Evolutionary conservation across 345 rosid species (phyloP), one percentile per base, ranked within the genome.

Genomic region (Clarkia xantiana): DNA sequence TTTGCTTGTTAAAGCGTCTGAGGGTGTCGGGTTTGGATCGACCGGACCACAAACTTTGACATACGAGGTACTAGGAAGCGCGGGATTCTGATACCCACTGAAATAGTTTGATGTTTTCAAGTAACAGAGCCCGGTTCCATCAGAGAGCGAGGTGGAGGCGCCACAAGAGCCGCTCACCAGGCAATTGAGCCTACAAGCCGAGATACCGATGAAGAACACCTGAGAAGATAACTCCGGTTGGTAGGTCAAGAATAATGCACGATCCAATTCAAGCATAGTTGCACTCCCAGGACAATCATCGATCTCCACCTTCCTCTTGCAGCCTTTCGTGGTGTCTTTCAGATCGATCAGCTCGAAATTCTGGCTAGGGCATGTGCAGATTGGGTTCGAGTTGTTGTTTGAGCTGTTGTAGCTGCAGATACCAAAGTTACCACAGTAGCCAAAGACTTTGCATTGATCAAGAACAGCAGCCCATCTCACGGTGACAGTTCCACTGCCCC

Each of bases 41-140:
- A 60, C 73, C 4, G 79, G 80, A 20, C 71, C 71, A 36, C 85
- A 84, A 16, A 80, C 79, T 62, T 84, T 78, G 34, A 84, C 34
- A 51, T 67, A 77, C 0, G 81, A 76, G 40, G 83, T 76, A 52
- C 81, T 71, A 0, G 69, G 79, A 36, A 80, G 61, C 0, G 72
- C 47, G 0, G 77, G 67, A 29, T 51, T 68, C 56, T 67, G 67
- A n/a, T 78, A 80, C 6, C 89, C 94, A 6, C 71, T 78, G 50
- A 80, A 59, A 62, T 61, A 74, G 18, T 69, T 63, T 0, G 79
- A 54, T 0, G 60, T 61, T 53, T 84, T 80, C 65, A 76, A 58
- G 69, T 73, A 72, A 58, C 94, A 84, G 18, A 20, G 46, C 2
- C 78, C 83, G 2, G 79, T 53, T 10, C 88, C 85, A 68, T 80